Conservation (phyloP, 169 alveolate genomes). For the Cryptosporidium andersoni region DNA sequence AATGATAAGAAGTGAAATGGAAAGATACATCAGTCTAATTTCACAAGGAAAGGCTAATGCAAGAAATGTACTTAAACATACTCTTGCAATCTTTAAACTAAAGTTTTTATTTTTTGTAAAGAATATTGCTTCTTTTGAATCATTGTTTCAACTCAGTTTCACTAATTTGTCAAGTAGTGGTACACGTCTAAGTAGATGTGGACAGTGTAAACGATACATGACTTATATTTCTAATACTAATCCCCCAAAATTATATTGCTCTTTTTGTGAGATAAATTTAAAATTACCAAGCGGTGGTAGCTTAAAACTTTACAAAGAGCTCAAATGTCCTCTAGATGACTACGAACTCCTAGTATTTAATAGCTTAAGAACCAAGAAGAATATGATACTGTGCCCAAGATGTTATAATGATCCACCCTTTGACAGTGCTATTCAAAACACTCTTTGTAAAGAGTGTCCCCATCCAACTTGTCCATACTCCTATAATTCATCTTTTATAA, state of each 20-base stretch:
- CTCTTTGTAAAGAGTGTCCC: conserved; percentile 45
- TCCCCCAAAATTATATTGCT: conserved; percentile 80
- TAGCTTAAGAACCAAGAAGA: conserved; percentile 72
- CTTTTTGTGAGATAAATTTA: conserved; percentile 78
- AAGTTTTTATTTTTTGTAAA: conserved; percentile 82
- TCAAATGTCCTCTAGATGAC: conserved; percentile 83
- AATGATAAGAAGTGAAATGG: conserved; percentile 91
- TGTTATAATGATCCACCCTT: conserved; percentile 84
- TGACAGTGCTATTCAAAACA: conserved; percentile 38
- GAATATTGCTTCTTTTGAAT: conserved; percentile 79
- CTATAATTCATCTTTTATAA: conserved; percentile 17
- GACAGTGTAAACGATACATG: conserved; percentile 82
- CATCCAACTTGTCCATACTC: conserved; percentile 32
- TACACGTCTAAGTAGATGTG: conserved; percentile 79
- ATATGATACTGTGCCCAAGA: conserved; percentile 77
- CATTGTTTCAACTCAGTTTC: conserved; percentile 75
- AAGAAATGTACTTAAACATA: conserved; percentile 82
- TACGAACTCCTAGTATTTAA: conserved; percentile 78
- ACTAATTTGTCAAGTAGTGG: conserved; percentile 75
- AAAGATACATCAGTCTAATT: conserved; percentile 87
- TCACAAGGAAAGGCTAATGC: conserved; percentile 89
- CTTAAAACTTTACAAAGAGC: conserved; percentile 79
- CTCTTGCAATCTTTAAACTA: conserved; percentile 84
- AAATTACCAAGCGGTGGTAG: conserved; percentile 81
- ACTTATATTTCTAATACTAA: conserved; percentile 72